Evolutionary conservation across 1,284 basidiomycete genomes (phyloP).

Genomic region (Cerrena zonata): DNA sequence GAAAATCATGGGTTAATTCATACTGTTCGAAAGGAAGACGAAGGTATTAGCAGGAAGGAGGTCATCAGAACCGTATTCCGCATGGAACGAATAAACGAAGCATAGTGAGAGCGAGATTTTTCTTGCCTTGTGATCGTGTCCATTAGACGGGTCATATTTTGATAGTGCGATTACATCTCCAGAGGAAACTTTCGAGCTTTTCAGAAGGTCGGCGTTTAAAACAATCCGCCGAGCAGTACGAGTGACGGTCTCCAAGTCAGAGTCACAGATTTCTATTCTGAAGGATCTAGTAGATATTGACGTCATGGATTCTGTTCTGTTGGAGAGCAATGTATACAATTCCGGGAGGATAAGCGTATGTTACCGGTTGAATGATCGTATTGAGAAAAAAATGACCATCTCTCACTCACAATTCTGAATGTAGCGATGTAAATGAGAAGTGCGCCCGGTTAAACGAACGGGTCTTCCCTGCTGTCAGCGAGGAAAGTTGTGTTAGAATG

Average conservation of each 20-base stretch:
- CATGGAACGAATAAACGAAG: no score
- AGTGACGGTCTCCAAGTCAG: conserved; percentile 34
- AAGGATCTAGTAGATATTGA: conserved; percentile 33
- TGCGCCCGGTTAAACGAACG: no score
- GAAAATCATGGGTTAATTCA: conserved; percentile 14
- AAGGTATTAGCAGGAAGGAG: conserved; percentile 6
- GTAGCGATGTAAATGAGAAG: no score
- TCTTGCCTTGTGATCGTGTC: no score
- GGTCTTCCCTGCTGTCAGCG: no score
- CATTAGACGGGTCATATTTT: conserved; percentile 33
- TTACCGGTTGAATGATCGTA: no score
- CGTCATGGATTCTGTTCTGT: background rate
- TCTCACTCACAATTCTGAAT: no score
- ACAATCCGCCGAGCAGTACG: conserved; percentile 60
- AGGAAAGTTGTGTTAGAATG: no score
- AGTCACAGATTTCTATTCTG: conserved; percentile 32
- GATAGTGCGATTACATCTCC: conserved; percentile 65
- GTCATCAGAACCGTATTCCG: conserved; percentile 17
- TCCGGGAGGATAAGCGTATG: no score
- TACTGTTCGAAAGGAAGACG: conserved; percentile 2
- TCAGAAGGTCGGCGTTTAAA: conserved; percentile 61
- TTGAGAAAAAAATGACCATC: no score
- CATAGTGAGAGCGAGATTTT: no score
- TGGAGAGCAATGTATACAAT: no score
- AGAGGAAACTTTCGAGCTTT: conserved; percentile 56